Evolutionary conservation across 1,139 yeast genomes (phyloP).

Genomic region (Blastobotrys ciferrii): DNA sequence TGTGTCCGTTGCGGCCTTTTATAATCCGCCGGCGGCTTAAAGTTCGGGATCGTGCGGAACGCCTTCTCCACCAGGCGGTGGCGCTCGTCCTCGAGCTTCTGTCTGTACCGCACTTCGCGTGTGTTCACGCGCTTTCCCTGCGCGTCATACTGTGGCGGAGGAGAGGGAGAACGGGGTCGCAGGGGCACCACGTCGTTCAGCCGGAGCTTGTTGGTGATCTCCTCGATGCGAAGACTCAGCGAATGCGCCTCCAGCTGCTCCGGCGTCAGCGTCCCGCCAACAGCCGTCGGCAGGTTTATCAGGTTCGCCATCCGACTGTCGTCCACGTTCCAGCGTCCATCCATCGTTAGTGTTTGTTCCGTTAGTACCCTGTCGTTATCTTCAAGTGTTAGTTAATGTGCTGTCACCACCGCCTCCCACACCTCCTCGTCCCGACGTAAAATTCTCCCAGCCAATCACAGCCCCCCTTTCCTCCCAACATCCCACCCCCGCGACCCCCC

Average conservation of each 20-base stretch:
- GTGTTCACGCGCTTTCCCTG: slow-evolving; percentile 85
- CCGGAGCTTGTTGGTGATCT: slow-evolving; percentile 61
- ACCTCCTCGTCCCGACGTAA: not conserved
- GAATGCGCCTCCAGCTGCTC: slow-evolving; percentile 88
- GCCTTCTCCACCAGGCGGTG: slow-evolving; percentile 75
- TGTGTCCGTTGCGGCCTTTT: slow-evolving; percentile 66
- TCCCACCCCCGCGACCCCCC: not conserved
- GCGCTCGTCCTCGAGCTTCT: slow-evolving; percentile 72
- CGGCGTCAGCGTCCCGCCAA: slow-evolving; percentile 60
- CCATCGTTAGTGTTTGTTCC: slow-evolving; percentile 9
- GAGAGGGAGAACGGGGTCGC: slow-evolving; percentile 66
- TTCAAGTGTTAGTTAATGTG: not conserved
- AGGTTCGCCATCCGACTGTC: slow-evolving; percentile 34
- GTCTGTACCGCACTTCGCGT: slow-evolving; percentile 62
- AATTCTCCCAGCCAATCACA: slow-evolving; percentile 3
- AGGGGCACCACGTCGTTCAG: slow-evolving; percentile 45
- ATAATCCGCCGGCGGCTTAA: slow-evolving; percentile 77
- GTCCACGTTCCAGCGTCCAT: slow-evolving; percentile 22
- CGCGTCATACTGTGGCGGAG: slow-evolving; percentile 87
- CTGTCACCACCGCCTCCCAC: not conserved
- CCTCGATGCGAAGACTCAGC: slow-evolving; percentile 71
- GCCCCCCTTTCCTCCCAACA: slow-evolving; percentile 2
- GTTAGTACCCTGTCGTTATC: not conserved
- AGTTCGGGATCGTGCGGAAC: slow-evolving; percentile 69
- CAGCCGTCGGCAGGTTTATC: slow-evolving; percentile 41